Evolutionary conservation across 192 early-diverging fungal genomes (phyloP).

Genomic region (Backusella tuberculispora): DNA sequence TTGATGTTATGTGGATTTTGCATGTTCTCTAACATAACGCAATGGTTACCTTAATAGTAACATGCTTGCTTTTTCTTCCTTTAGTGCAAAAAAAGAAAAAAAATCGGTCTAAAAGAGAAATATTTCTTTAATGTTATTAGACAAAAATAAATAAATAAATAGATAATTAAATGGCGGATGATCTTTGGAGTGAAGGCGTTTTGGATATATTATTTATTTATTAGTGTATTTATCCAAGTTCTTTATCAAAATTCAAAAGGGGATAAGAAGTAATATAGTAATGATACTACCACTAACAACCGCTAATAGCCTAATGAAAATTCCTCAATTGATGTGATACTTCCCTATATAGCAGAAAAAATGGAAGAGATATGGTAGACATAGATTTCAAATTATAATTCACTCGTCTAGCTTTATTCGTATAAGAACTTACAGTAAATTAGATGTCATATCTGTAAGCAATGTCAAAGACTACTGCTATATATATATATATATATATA

Average conservation of each 20-base stretch:
- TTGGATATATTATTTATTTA: neutral
- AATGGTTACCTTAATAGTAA: neutral
- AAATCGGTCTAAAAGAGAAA: neutral
- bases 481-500: too few relatives aligned
- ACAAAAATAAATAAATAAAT: neutral
- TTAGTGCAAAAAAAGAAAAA: neutral
- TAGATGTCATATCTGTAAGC: too few relatives aligned
- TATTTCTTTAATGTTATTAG: too few relatives aligned
- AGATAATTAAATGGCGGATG: neutral
- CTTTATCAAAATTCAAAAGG: neutral
- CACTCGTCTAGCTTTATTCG: too few relatives aligned
- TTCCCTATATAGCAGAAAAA: too few relatives aligned
- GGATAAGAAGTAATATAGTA: neutral
- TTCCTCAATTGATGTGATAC: too few relatives aligned
- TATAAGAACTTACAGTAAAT: too few relatives aligned
- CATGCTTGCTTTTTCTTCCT: neutral
- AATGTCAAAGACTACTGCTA: too few relatives aligned
- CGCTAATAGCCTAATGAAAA: too few relatives aligned
- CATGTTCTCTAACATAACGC: neutral
- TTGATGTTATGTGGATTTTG: neutral
- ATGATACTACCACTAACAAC: neutral
- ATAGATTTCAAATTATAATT: too few relatives aligned
- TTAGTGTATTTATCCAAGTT: neutral
- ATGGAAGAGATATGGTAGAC: too few relatives aligned
- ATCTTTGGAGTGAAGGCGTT: neutral